Conservation (phyloP, 2,329 filamentous ascomycete genomes). For the Helotiales sp. region DNA sequence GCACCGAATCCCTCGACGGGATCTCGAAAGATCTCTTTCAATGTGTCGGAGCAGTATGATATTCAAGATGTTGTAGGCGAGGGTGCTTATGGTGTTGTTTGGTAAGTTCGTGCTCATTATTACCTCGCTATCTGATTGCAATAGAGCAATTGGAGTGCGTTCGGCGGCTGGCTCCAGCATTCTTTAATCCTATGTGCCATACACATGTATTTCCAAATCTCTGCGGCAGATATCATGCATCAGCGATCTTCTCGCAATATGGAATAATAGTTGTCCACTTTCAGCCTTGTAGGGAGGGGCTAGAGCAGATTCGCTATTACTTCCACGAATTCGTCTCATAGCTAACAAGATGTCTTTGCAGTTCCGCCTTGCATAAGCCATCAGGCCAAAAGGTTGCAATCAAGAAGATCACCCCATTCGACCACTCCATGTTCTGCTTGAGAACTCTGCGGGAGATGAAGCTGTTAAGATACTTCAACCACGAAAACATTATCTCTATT, state of each 20-base stretch:
- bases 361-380: constrained; percentile 96
- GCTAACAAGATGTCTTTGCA: constrained; percentile 38
- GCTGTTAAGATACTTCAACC: constrained; percentile 96
- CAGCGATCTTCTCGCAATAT: too few relatives aligned
- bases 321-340: background rate
- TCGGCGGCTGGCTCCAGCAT: too few relatives aligned
- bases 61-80: constrained; percentile 99
- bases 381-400: constrained; percentile 98
- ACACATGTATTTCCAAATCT: background rate
- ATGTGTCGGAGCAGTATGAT: constrained; percentile 98
- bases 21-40: constrained; percentile 97
- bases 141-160: background rate
- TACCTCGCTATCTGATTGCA: constrained; percentile 6
- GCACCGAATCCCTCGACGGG: constrained; percentile 51
- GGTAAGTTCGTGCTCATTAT: constrained; percentile 57
- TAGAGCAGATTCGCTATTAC: background rate
- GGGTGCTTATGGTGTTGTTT: constrained; percentile 97
- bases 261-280: too few relatives aligned
- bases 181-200: background rate
- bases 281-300: background rate
- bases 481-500: constrained; percentile 99
- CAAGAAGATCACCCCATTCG: constrained; percentile 99
- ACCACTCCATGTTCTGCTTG: constrained; percentile 98
- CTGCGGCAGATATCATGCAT: background rate
- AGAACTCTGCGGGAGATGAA: constrained; percentile 99